phyloP scores from a whole-genome alignment of 352 stramenopile species.

The Phytophthora hibernalis region DNA sequence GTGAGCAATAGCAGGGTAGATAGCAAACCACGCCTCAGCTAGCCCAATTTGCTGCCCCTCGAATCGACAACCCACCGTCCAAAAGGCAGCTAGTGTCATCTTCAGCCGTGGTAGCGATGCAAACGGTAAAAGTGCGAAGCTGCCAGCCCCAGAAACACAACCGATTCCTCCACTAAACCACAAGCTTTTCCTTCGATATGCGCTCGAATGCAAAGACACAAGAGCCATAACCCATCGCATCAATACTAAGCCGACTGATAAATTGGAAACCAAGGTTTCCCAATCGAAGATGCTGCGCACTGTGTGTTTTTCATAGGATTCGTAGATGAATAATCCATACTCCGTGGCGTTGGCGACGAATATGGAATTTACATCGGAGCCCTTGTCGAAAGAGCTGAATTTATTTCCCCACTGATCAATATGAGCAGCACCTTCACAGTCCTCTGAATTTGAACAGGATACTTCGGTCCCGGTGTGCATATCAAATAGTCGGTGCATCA shows the following conservation, averaged over 20 bases:
- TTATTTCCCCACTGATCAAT: constrained; percentile 6
- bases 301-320: not conserved
- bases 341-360: constrained; percentile 11
- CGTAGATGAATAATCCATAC: constrained; percentile 3
- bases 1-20: constrained; percentile 31
- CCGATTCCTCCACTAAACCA: constrained; percentile 27
- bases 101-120: constrained; percentile 19
- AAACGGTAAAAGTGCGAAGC: constrained; percentile 16
- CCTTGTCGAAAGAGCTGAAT: constrained; percentile 3
- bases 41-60: constrained; percentile 42
- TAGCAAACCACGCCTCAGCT: constrained; percentile 42
- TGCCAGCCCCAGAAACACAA: constrained; percentile 15
- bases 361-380: not conserved
- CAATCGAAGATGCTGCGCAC: constrained; percentile 24
- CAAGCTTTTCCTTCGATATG: constrained; percentile 5
- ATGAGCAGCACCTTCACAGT: constrained; percentile 6
- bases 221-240: constrained; percentile 16
- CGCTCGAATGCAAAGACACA: constrained; percentile 11
- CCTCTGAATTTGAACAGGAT: constrained; percentile 17
- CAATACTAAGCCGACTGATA: constrained; percentile 21
- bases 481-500: constrained; percentile 34
- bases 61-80: constrained; percentile 41
- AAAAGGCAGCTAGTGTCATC: constrained; percentile 17
- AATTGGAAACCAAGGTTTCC: constrained; percentile 22
- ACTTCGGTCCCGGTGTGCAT: constrained; percentile 27